Percentiles rank a stretch among this genome's conserved stretches.
phyloP scores from a whole-genome alignment of 2,329 filamentous ascomycete genomes.

The Parastagonospora nodorum region DNA sequence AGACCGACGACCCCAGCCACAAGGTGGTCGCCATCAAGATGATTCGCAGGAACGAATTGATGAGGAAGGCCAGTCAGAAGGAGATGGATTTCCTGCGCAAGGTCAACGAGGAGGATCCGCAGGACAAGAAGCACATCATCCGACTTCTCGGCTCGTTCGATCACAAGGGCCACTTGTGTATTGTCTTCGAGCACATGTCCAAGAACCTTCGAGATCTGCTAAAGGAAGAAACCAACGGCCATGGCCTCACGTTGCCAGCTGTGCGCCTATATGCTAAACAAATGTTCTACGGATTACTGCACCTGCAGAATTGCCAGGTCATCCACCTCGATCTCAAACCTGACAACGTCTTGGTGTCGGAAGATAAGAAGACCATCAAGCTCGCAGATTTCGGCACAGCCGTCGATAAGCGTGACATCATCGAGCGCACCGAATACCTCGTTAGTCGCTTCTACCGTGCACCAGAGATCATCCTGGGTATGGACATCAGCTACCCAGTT shows the following conservation, averaged over 20 bases:
- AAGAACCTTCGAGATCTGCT: slow-evolving; percentile 87
- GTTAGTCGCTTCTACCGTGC: slow-evolving; percentile 97
- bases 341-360: slow-evolving; percentile 83
- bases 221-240: slow-evolving; percentile 81
- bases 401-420: slow-evolving; percentile 80
- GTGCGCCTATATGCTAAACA: slow-evolving; percentile 91
- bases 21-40: slow-evolving; percentile 95
- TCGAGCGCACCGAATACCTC: slow-evolving; percentile 90
- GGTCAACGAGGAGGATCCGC: slow-evolving; percentile 81
- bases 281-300: slow-evolving; percentile 86
- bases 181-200: slow-evolving; percentile 92
- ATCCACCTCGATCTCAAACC: slow-evolving; percentile 96
- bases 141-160: slow-evolving; percentile 87
- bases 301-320: slow-evolving; percentile 90
- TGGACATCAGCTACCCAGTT: slow-evolving; percentile 90
- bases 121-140: slow-evolving; percentile 90
- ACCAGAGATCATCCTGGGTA: slow-evolving; percentile 96
- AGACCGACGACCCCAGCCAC: slow-evolving; percentile 46
- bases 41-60: slow-evolving; percentile 92
- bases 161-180: slow-evolving; percentile 92
- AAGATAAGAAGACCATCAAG: slow-evolving; percentile 72
- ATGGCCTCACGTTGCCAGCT: slow-evolving; percentile 86
- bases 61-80: slow-evolving; percentile 90
- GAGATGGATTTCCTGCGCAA: slow-evolving; percentile 93
- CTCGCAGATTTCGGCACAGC: slow-evolving; percentile 98